Percentiles rank a stretch among this genome's conserved stretches.
phyloP scores from a whole-genome alignment of 2,329 filamentous ascomycete genomes.

The Calonectria honghensis region DNA sequence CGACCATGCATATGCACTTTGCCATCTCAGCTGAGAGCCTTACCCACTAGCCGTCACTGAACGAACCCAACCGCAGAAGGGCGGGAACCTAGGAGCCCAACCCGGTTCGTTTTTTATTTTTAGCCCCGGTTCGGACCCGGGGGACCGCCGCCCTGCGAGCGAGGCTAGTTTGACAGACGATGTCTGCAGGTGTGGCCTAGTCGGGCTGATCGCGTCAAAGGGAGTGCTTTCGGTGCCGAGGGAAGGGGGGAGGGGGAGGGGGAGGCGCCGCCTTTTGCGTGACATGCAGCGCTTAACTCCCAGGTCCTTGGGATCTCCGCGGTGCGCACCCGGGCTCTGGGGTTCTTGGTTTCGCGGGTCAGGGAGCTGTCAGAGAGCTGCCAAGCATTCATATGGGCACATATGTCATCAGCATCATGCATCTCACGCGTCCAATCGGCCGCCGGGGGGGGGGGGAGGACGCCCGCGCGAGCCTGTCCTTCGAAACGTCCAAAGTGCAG shows the following conservation, averaged over 20 bases:
- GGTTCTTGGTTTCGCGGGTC: conserved; percentile 20
- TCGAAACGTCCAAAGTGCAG: conserved; percentile 14
- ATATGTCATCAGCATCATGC: background rate
- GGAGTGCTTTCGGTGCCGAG: conserved; percentile 4
- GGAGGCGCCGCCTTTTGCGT: background rate
- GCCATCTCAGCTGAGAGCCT: conserved; percentile 24
- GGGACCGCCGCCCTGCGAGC: background rate
- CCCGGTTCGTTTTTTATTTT: conserved; percentile 21
- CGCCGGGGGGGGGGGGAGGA: no score
- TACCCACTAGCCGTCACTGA: conserved; percentile 6
- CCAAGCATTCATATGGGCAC: conserved; percentile 1
- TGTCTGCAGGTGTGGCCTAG: background rate
- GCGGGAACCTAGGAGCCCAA: conserved; percentile 21
- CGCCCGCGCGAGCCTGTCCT: background rate
- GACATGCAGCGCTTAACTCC: conserved; percentile 3
- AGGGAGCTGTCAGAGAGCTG: background rate
- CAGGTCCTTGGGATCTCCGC: background rate
- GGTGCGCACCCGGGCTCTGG: background rate
- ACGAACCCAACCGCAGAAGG: conserved; percentile 17
- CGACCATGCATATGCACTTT: conserved; percentile 24
- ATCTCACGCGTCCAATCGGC: conserved; percentile 3
- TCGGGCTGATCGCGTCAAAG: background rate
- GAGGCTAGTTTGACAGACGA: background rate
- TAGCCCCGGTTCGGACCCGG: background rate
- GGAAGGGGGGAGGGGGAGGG: background rate